These are phyloP conservation scores for Bipolaris zeicola DNA, from an alignment of 2,329 filamentous ascomycete species.

Conservation along the genomic window DNA sequence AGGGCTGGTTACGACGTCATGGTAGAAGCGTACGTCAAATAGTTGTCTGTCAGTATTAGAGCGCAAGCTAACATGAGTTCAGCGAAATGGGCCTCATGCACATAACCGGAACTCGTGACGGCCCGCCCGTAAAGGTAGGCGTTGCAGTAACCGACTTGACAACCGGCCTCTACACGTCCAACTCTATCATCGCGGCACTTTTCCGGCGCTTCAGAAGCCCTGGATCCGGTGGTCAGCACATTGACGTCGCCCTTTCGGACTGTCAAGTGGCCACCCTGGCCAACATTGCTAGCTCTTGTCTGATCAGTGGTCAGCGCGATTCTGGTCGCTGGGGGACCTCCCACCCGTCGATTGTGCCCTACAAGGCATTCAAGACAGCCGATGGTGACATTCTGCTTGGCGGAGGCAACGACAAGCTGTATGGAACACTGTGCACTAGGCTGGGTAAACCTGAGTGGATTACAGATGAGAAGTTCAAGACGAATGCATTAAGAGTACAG, in stretches of 20 bases:
- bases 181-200: constrained; percentile 92
- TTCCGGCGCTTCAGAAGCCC: constrained; percentile 71
- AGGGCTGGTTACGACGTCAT: constrained; percentile 98
- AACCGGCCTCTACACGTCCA: constrained; percentile 92
- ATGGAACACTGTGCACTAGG: constrained; percentile 63
- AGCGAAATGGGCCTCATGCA: constrained; percentile 96
- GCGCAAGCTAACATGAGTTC: constrained; percentile 16
- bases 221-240: constrained; percentile 80
- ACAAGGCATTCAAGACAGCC: constrained; percentile 75
- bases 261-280: constrained; percentile 92
- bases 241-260: constrained; percentile 89
- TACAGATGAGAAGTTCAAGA: constrained; percentile 61
- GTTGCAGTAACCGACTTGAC: constrained; percentile 97
- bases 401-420: constrained; percentile 67
- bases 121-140: constrained; percentile 93
- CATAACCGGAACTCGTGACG: constrained; percentile 87
- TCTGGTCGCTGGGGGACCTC: constrained; percentile 93
- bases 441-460: constrained; percentile 65
- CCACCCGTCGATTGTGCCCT: constrained; percentile 97
- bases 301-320: constrained; percentile 87
- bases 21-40: constrained; percentile 74
- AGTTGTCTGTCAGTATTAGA: too few species aligned
- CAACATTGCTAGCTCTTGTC: constrained; percentile 92
- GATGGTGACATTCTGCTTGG: constrained; percentile 69
- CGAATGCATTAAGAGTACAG: constrained; percentile 64